Percentiles rank a stretch among this genome's conserved stretches.
Conservation (phyloP, 129 eudicot genomes). For the Pittosporum tobira region DNA sequence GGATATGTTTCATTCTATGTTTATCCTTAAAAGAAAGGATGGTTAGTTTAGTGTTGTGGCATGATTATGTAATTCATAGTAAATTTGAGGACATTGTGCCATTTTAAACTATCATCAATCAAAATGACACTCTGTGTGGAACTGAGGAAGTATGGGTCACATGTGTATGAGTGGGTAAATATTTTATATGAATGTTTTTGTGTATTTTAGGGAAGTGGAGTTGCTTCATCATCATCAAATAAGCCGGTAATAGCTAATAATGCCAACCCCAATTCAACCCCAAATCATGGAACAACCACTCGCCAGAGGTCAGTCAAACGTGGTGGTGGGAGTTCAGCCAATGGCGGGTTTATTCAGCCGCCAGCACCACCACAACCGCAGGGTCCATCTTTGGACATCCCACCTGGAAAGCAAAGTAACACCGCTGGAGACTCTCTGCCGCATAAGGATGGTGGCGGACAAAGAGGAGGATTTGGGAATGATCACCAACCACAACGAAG, state of each 20-base stretch:
- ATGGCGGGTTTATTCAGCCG: slow-evolving; percentile 50
- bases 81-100: too few relatives aligned
- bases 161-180: too few relatives aligned
- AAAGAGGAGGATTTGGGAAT: slow-evolving; percentile 36
- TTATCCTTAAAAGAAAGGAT: too few relatives aligned
- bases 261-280: slow-evolving; percentile 31
- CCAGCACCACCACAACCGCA: slow-evolving; percentile 27
- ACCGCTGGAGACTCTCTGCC: slow-evolving; percentile 30
- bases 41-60: too few relatives aligned
- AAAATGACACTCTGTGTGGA: too few relatives aligned
- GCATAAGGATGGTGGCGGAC: slow-evolving; percentile 52
- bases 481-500: slow-evolving; percentile 49
- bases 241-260: slow-evolving; percentile 26
- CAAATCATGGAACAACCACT: slow-evolving; percentile 38
- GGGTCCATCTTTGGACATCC: slow-evolving; percentile 26
- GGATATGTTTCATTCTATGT: too few relatives aligned
- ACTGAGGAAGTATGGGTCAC: too few relatives aligned
- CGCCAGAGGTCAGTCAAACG: slow-evolving; percentile 53
- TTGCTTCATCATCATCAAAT: slow-evolving; percentile 27
- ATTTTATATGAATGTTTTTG: too few relatives aligned
- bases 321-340: slow-evolving; percentile 45
- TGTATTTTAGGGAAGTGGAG: slow-evolving; percentile 32
- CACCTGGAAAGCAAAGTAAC: slow-evolving; percentile 26
- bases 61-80: too few relatives aligned
- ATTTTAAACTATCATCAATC: too few relatives aligned